Evolutionary conservation across 805 yeast genomes (phyloP).

Genomic region (Schizosaccharomyces lindneri): DNA sequence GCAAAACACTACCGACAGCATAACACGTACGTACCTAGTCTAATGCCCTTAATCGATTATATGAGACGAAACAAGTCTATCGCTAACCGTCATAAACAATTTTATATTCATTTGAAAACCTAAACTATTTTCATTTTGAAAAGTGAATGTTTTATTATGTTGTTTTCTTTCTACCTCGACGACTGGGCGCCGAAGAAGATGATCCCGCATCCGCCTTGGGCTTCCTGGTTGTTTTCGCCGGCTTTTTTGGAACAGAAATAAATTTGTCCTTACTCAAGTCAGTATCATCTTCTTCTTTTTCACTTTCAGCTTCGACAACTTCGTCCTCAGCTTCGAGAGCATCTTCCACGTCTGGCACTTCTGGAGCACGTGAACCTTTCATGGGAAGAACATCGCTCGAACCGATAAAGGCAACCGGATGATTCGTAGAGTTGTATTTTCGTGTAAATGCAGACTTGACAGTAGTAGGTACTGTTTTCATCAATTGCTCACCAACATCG

Average conservation of each 20-base stretch:
- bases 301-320: neutral
- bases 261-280: neutral
- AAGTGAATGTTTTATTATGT: neutral
- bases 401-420: conserved; percentile 51
- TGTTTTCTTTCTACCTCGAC: neutral
- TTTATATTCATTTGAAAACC: neutral
- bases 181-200: neutral
- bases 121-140: neutral
- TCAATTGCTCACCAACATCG: conserved; percentile 18
- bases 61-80: no score
- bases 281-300: neutral
- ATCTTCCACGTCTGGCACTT: conserved; percentile 1
- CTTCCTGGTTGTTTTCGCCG: neutral
- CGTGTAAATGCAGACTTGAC: conserved; percentile 71
- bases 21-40: no score
- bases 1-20: no score
- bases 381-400: neutral
- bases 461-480: conserved; percentile 48
- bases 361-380: neutral
- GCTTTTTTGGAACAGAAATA: neutral
- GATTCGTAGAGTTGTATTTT: conserved; percentile 46
- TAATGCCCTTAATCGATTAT: no score
- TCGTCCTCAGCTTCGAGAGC: conserved; percentile 1
- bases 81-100: no score
- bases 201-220: neutral